These are phyloP conservation scores for Metschnikowia lunata DNA, from an alignment of 805 yeast species.

Conservation along the genomic window DNA sequence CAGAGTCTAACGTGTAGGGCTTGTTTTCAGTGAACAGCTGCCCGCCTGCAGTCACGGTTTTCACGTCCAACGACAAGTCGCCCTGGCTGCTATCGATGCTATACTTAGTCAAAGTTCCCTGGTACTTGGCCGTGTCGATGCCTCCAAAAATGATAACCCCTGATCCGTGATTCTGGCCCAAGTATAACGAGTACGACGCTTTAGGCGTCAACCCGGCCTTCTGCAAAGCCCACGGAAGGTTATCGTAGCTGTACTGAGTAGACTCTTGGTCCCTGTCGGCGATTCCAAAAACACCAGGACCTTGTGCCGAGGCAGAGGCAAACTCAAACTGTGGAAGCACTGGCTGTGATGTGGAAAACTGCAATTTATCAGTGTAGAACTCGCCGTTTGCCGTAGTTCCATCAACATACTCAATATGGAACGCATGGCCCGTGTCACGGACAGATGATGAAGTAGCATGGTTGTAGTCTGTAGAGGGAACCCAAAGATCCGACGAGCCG, in stretches of 20 bases:
- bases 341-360: constrained; percentile 1
- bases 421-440: constrained; percentile 6
- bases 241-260: constrained; percentile 19
- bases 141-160: constrained; percentile 43
- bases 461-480: constrained; percentile 11
- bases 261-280: constrained; percentile 7
- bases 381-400: constrained; percentile 6
- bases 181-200: constrained; percentile 58
- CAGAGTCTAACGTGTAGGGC: constrained; percentile 13
- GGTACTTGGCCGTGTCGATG: constrained; percentile 37
- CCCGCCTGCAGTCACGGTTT: constrained; percentile 7
- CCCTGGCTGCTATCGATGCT: background rate
- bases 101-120: constrained; percentile 11
- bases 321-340: constrained; percentile 9
- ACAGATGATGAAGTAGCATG: constrained; percentile 3
- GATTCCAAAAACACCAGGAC: constrained; percentile 10
- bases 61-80: constrained; percentile 5
- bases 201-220: constrained; percentile 52
- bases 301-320: constrained; percentile 2
- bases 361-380: constrained; percentile 9
- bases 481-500: constrained; percentile 43
- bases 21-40: constrained; percentile 1
- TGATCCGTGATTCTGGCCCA: constrained; percentile 34
- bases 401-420: constrained; percentile 8
- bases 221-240: constrained; percentile 61